Conservation (phyloP, 352 stramenopile species). For the Globisporangium polare region DNA sequence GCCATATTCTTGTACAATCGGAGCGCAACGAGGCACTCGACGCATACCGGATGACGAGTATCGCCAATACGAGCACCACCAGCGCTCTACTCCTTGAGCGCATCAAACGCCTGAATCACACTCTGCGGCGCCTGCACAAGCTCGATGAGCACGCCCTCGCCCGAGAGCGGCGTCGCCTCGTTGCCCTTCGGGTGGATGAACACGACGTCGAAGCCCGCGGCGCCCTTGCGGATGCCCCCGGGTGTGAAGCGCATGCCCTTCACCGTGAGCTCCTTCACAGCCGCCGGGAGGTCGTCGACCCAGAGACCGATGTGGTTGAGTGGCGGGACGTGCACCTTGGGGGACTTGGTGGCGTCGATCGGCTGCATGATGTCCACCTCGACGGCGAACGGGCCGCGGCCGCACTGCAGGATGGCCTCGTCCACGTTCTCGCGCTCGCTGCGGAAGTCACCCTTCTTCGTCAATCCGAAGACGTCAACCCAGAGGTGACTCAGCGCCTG, state of each 20-base stretch:
- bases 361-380: constrained; percentile 99
- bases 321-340: constrained; percentile 93
- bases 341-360: constrained; percentile 89
- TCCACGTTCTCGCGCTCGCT: constrained; percentile 97
- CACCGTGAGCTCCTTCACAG: constrained; percentile 90
- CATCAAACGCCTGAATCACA: constrained; percentile 87
- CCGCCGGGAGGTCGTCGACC: constrained; percentile 93
- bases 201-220: constrained; percentile 95
- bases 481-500: constrained; percentile 78
- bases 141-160: constrained; percentile 96
- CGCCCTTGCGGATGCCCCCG: constrained; percentile 96
- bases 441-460: constrained; percentile 59
- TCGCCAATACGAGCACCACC: too few relatives aligned
- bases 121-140: constrained; percentile 94
- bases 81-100: constrained; percentile 25
- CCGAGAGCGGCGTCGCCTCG: constrained; percentile 87
- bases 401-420: constrained; percentile 96
- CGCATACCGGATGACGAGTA: too few relatives aligned
- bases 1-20: too few relatives aligned
- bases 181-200: constrained; percentile 99
- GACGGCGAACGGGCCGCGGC: constrained; percentile 88
- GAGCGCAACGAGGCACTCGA: too few relatives aligned
- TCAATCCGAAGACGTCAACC: constrained; percentile 79
- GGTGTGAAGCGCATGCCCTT: constrained; percentile 96
- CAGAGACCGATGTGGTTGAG: constrained; percentile 99